A percentile compares a stretch with the other conserved stretches of the same genome.
These are phyloP conservation scores for Dovyalis caffra DNA, from an alignment of 345 rosid species.

Conservation along the genomic window DNA sequence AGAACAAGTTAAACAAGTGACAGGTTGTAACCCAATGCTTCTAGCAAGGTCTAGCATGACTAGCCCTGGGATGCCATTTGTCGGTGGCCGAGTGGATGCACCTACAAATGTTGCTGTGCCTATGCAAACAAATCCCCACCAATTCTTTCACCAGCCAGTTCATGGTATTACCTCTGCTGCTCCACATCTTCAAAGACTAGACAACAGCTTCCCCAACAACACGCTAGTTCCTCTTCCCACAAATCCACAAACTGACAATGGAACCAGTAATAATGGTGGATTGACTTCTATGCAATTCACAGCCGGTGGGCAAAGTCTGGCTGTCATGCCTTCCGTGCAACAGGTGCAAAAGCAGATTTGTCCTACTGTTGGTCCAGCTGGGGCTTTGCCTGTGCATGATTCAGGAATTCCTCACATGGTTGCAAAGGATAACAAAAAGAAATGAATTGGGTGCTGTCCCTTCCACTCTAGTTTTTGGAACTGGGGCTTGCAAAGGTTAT, in stretches of 20 bases:
- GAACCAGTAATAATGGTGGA: conserved; percentile 14
- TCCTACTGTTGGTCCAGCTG: conserved; percentile 11
- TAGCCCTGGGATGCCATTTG: conserved; percentile 17
- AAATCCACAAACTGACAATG: conserved; percentile 15
- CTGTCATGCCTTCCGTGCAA: conserved; percentile 20
- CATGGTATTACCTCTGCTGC: conserved; percentile 29
- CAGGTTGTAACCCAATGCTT: conserved; percentile 75
- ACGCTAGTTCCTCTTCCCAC: conserved; percentile 20
- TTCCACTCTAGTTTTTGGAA: not conserved
- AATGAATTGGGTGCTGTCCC: conserved; percentile 6
- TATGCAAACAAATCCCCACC: conserved; percentile 37
- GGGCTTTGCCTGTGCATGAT: conserved; percentile 28
- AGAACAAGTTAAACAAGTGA: conserved; percentile 86
- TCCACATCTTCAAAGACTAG: conserved; percentile 36
- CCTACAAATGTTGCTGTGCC: conserved; percentile 14
- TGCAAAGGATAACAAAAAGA: conserved; percentile 18
- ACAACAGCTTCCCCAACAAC: conserved; percentile 23
- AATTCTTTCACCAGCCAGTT: conserved; percentile 42
- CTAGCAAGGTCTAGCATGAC: conserved; percentile 47
- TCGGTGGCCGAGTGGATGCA: conserved; percentile 14
- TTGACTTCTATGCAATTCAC: conserved; percentile 19
- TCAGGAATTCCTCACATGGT: conserved; percentile 23
- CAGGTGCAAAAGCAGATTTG: conserved; percentile 13
- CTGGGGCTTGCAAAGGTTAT: not conserved
- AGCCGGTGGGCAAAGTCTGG: conserved; percentile 18